Evolutionary conservation across 148 eudicot species (phyloP).

Genomic region (Rheum nobile): DNA sequence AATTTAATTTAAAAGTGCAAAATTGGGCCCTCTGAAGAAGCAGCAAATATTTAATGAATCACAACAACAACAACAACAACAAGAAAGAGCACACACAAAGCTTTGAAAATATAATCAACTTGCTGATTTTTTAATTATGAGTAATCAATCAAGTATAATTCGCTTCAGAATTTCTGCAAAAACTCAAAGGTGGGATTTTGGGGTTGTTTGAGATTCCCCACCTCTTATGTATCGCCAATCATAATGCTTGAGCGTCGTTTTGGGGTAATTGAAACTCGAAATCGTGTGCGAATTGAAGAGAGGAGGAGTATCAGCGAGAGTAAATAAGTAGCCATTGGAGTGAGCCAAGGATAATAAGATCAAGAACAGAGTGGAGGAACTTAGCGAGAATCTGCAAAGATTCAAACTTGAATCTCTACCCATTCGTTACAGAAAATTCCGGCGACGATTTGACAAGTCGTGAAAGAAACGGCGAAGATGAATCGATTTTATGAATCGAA

Average conservation of each 20-base stretch:
- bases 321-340: constrained; percentile 8
- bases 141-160: too few relatives aligned
- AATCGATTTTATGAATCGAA: neutral
- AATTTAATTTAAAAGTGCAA: neutral
- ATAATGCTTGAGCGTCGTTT: constrained; percentile 49
- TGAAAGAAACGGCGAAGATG: neutral
- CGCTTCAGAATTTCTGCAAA: neutral
- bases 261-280: constrained; percentile 51
- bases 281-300: constrained; percentile 31
- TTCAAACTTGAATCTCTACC: constrained; percentile 12
- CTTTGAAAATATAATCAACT: neutral
- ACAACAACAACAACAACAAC: neutral
- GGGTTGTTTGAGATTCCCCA: constrained; percentile 1
- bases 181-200: neutral
- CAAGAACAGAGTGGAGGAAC: neutral
- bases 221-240: constrained; percentile 86
- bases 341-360: constrained; percentile 11
- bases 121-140: neutral
- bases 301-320: constrained; percentile 17
- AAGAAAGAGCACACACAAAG: too few relatives aligned
- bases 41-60: neutral
- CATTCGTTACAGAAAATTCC: neutral
- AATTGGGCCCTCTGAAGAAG: neutral
- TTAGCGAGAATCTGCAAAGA: constrained; percentile 12
- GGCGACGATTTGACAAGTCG: neutral